phyloP scores from a whole-genome alignment of 2,329 filamentous ascomycete species.

The Penicillium palitans region DNA sequence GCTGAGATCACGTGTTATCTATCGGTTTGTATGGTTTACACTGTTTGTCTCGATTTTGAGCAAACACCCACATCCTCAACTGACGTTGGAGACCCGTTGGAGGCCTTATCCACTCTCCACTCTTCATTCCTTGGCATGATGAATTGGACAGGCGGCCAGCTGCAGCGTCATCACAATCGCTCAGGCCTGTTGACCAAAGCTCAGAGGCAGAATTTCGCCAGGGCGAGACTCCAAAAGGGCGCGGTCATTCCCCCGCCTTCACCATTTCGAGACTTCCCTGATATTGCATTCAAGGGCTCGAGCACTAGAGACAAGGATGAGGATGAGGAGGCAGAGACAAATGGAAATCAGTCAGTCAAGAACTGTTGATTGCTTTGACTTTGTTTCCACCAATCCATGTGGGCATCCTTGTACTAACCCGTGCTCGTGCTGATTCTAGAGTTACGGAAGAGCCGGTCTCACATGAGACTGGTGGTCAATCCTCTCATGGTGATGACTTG shows the following conservation, averaged over 20 bases:
- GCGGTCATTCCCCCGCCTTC: conserved; percentile 15
- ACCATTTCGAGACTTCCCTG: conserved; percentile 13
- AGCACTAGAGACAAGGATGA: conserved; percentile 1
- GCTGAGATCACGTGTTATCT: conserved; percentile 11
- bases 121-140: conserved; percentile 26
- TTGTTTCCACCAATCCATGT: conserved; percentile 1
- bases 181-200: conserved; percentile 26
- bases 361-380: conserved; percentile 5
- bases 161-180: conserved; percentile 42
- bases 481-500: conserved; percentile 13
- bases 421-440: neutral
- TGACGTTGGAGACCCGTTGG: neutral
- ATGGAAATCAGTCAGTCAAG: conserved; percentile 3
- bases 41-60: neutral
- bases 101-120: neutral
- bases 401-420: conserved; percentile 3
- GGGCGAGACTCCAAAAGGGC: conserved; percentile 26
- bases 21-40: conserved; percentile 10
- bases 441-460: neutral
- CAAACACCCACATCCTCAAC: neutral
- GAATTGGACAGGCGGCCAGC: conserved; percentile 49
- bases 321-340: neutral
- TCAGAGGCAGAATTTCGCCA: conserved; percentile 39
- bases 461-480: neutral
- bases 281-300: conserved; percentile 4